These are phyloP conservation scores for Brasilioporus rufonigricans DNA, from an alignment of 768 basidiomycete genomes.

Conservation along the genomic window DNA sequence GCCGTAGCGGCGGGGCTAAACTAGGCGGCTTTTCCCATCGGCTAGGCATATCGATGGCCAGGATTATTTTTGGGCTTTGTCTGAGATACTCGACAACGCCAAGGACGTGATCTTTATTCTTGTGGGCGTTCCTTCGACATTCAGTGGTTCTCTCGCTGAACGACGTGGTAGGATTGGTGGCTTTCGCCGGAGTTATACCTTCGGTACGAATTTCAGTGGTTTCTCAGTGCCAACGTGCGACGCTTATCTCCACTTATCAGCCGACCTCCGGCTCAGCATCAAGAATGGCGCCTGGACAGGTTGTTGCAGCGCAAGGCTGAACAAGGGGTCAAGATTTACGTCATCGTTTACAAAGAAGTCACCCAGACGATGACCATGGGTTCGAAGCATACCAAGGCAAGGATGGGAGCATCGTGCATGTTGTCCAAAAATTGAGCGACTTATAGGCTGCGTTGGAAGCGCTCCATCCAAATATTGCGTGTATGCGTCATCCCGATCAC, in stretches of 20 bases:
- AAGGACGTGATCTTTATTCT: slow-evolving; percentile 86
- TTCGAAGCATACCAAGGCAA: slow-evolving; percentile 79
- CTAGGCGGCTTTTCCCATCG: not conserved
- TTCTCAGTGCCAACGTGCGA: not conserved
- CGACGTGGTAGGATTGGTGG: slow-evolving; percentile 73
- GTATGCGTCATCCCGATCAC: slow-evolving; percentile 90
- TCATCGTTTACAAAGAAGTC: slow-evolving; percentile 96
- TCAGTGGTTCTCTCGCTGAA: slow-evolving; percentile 1
- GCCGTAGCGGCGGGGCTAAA: not conserved
- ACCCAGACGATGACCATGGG: slow-evolving; percentile 90
- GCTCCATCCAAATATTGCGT: slow-evolving; percentile 83
- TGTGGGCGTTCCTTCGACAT: slow-evolving; percentile 36
- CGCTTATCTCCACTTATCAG: slow-evolving; percentile 16
- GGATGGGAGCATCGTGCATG: not conserved
- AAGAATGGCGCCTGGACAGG: slow-evolving; percentile 87
- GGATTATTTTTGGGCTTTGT: slow-evolving; percentile 95
- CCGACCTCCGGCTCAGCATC: slow-evolving; percentile 81
- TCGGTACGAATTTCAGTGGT: slow-evolving; percentile 35
- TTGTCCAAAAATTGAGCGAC: not conserved
- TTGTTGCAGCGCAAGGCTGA: slow-evolving; percentile 85
- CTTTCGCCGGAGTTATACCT: slow-evolving; percentile 93
- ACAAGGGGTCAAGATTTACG: slow-evolving; percentile 87
- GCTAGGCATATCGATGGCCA: slow-evolving; percentile 88
- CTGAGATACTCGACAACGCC: slow-evolving; percentile 82
- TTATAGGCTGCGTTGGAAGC: slow-evolving; percentile 68